A percentile compares a stretch with the other conserved stretches of the same genome.
Conservation (phyloP, 2,329 filamentous ascomycete species). For the Verticillium zaregamsianum region DNA sequence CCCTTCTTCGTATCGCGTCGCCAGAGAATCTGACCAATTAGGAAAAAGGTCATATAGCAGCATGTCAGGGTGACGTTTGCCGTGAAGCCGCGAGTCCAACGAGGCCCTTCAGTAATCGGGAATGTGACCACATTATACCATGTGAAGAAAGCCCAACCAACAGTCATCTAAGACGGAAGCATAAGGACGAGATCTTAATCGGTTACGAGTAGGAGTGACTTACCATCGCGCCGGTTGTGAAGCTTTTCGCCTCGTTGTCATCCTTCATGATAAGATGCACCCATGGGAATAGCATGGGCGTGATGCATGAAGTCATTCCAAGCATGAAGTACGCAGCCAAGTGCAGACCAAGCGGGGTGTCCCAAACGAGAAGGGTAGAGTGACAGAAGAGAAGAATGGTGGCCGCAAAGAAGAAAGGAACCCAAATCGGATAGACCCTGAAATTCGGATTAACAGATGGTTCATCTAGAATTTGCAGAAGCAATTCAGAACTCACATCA, state of each 20-base stretch:
- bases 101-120: constrained; percentile 14
- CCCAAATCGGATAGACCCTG: constrained; percentile 23
- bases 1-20: constrained; percentile 20
- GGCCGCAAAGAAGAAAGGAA: constrained; percentile 18
- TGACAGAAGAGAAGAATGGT: constrained; percentile 17
- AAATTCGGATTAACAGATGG: background rate
- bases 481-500: constrained; percentile 10
- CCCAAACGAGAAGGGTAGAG: constrained; percentile 16
- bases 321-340: constrained; percentile 15
- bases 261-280: constrained; percentile 19
- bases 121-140: constrained; percentile 18
- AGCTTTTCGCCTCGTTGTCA: constrained; percentile 14
- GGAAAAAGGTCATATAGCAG: constrained; percentile 23
- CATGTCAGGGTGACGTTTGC: constrained; percentile 18
- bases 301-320: constrained; percentile 16
- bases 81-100: constrained; percentile 18
- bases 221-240: constrained; percentile 20
- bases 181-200: background rate
- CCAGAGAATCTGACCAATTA: constrained; percentile 25
- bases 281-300: constrained; percentile 19
- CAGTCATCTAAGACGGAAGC: constrained; percentile 21
- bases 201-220: background rate
- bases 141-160: constrained; percentile 18
- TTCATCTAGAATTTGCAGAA: background rate
- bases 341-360: constrained; percentile 16